phyloP scores from a whole-genome alignment of 2,329 filamentous ascomycete genomes.

The Drechslera avenae region DNA sequence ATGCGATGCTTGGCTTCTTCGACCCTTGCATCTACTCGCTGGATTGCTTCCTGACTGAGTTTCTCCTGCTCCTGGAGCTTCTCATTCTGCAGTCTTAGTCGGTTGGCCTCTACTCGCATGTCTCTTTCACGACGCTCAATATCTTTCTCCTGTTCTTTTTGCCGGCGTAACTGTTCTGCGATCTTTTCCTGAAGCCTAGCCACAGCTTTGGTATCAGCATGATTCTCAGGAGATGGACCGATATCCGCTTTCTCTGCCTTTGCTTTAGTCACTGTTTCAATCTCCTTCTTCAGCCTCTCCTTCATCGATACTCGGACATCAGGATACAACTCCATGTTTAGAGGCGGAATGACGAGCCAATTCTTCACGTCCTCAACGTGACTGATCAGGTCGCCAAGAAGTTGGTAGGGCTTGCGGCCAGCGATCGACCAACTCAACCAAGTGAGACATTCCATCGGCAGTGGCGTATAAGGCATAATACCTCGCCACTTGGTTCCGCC shows the following conservation, averaged over 20 bases:
- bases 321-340: neutral
- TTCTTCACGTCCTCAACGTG: slow-evolving; percentile 5
- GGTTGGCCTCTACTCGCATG: neutral
- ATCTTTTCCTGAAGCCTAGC: neutral
- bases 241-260: neutral
- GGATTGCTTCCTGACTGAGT: neutral
- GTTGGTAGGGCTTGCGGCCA: neutral
- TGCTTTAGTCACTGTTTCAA: neutral
- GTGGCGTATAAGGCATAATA: slow-evolving; percentile 9
- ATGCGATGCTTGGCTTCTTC: neutral
- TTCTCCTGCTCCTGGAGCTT: neutral
- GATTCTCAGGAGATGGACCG: neutral
- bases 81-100: neutral
- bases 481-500: slow-evolving; percentile 2
- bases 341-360: slow-evolving; percentile 5
- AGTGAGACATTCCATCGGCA: slow-evolving; percentile 2
- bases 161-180: neutral
- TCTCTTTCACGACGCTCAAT: neutral
- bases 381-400: neutral
- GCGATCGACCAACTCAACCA: slow-evolving; percentile 1
- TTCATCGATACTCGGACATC: neutral
- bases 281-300: neutral
- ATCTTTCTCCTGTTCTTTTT: neutral
- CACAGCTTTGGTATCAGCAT: neutral
- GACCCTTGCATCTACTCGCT: neutral